Evolutionary conservation across 148 eudicot genomes (phyloP), one percentile per base, ranked within the genome.

Genomic region (Nepenthes mirabilis): DNA sequence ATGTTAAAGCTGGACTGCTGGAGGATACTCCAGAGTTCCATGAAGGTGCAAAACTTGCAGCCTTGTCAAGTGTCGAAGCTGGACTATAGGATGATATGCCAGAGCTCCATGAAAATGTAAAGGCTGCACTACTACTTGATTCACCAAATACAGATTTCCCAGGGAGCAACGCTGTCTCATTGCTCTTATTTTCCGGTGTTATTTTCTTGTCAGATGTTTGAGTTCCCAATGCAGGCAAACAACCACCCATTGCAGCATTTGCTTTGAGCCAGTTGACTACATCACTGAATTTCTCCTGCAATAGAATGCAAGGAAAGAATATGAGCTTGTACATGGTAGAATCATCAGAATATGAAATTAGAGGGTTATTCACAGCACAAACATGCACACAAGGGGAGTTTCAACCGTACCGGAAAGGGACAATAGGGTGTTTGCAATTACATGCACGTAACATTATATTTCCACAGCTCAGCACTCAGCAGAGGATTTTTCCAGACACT

Each of bases 181-280:
- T 80, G 36, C 70, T 78, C 60, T 80, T 82, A 57, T 58, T 69
- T 58, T 75, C 87, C 14, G 70, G 47, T 34, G 62, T 11, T 58
- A 66, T 51, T 59, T 74, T 77, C 57, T 72, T 76, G 33, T 70
- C 77, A 57, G 60, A 52, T 65, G 68, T 68, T 34, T 74, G 69
- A 48, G 82, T 65, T 63, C 61, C 83, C 61, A 62, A 45, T 34
- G 60, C 60, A 73, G 80, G 64, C 36, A 56, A 33, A 72, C 65
- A 70, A 36, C 74, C 90, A 33, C 74, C 85, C 57, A 65, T 79
- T 52, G 70, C 73, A 61, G 77, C 61, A 68, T 86, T 82, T 64
- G 83, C 74, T 76, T 78, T 82, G 34, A 93, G 79, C 99, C 99
- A 88, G 59, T 72, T 81, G 49, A 88, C 95, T 65, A 93, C 81